These are phyloP conservation scores for Chaetomium strumarium DNA, from an alignment of 2,329 filamentous ascomycete species.

Conservation along the genomic window DNA sequence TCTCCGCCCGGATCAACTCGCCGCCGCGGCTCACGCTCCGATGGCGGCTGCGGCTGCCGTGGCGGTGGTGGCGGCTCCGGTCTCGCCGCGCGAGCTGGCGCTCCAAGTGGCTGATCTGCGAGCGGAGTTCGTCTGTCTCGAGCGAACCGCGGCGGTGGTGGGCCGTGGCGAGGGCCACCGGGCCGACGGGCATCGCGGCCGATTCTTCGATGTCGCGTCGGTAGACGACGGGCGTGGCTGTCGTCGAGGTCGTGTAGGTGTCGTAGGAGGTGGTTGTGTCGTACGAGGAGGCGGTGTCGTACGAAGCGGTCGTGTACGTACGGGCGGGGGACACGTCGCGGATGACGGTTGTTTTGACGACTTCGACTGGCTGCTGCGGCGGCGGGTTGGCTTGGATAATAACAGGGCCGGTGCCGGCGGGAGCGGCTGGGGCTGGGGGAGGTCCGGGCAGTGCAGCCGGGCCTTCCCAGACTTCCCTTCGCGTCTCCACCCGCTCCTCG, in stretches of 20 bases:
- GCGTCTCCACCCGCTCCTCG: constrained; percentile 43
- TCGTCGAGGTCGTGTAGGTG: constrained; percentile 26
- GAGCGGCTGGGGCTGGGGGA: constrained; percentile 11
- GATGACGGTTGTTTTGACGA: constrained; percentile 41
- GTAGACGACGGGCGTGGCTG: constrained; percentile 36
- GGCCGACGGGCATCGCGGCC: constrained; percentile 33
- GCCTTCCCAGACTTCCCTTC: constrained; percentile 26
- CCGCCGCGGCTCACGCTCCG: constrained; percentile 36
- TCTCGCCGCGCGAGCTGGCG: constrained; percentile 45
- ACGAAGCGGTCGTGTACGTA: constrained; percentile 34
- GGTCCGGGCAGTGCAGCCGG: constrained; percentile 22
- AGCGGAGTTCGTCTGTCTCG: constrained; percentile 56
- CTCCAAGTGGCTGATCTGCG: constrained; percentile 68
- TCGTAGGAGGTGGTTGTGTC: constrained; percentile 23
- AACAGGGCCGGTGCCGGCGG: constrained; percentile 27
- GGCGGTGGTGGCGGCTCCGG: neutral
- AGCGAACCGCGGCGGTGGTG: neutral
- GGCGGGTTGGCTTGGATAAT: constrained; percentile 32
- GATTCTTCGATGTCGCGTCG: constrained; percentile 33
- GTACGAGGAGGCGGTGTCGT: constrained; percentile 23
- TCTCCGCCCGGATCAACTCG: constrained; percentile 51
- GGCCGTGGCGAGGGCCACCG: constrained; percentile 28
- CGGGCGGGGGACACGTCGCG: constrained; percentile 46
- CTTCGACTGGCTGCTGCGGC: constrained; percentile 32
- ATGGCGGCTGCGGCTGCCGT: neutral